Evolutionary conservation across 2,329 filamentous ascomycete species (phyloP), one percentile per base, ranked within the genome.

Genomic region (Aspergillus eucalypticola): DNA sequence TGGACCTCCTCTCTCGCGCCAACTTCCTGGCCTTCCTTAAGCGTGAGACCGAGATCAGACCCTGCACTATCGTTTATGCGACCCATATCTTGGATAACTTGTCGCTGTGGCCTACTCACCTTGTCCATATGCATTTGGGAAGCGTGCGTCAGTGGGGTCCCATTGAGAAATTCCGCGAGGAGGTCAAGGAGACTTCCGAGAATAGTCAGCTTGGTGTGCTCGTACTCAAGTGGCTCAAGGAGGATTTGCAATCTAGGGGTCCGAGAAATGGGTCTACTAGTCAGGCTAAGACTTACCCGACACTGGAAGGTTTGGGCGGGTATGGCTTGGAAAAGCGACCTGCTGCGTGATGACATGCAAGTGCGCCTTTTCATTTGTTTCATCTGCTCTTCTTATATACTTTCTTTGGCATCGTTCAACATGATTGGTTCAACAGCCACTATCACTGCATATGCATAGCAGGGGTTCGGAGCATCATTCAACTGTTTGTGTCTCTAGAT

Each of bases 1-100:
- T 99, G 62, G 95, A 99, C 76, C 84, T 99, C 60, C 84, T 97
- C 61, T 90, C 87, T 58, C 86, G 95, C 15, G 88, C 88, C 69
- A 89, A 93, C 73, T 99, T 99, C 75, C 82, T 99, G 32, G 83
- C 79, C 46, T 99, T 94, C 81, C 78, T 99, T 71, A 92, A 92
- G 78, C 82, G 83, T 61, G 95, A 99, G 85, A 97, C 94, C 0
- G 90, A 94, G 78, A 81, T 73, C 7, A 83, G 94, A 56, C 83
- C 87, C 41, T 97, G 93, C 73, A 97, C 95, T 4, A 91, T 99
- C 69, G 92, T 99, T 29, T 99, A 99, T 75, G 95, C 95, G 7
- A 99, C 95, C 13, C 95, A 99, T 77, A 97, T 99, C 65, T 79
- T 99, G 67, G 95, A 99, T 74, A 97, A 98, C 75, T 81, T 99